Evolutionary conservation across 2,329 filamentous ascomycete genomes (phyloP).

Genomic region (Chaetomium globosum): DNA sequence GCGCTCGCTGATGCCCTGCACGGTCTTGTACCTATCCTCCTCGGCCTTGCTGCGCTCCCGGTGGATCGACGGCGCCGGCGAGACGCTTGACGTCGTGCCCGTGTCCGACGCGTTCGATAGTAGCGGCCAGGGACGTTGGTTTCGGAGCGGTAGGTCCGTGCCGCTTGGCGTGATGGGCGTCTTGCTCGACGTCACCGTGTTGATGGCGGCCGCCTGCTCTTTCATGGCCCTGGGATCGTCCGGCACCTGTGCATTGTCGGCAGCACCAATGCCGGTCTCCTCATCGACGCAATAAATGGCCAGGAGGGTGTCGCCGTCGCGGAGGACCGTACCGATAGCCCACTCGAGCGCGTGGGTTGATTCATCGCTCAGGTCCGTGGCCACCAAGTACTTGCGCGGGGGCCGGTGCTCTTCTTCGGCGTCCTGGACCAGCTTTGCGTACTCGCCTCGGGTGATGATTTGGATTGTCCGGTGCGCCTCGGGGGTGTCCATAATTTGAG

Average conservation of each 20-base stretch:
- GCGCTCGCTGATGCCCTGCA: constrained; percentile 80
- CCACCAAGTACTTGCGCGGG: constrained; percentile 89
- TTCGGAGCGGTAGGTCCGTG: constrained; percentile 40
- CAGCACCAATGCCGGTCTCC: constrained; percentile 64
- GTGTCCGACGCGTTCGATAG: constrained; percentile 38
- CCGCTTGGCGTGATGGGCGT: constrained; percentile 38
- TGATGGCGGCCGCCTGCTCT: constrained; percentile 73
- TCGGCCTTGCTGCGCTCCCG: constrained; percentile 64
- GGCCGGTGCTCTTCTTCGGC: constrained; percentile 77
- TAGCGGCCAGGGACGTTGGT: constrained; percentile 41
- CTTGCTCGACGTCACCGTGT: constrained; percentile 58
- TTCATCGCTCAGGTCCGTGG: constrained; percentile 91
- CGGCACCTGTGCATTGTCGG: constrained; percentile 59
- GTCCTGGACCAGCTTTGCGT: constrained; percentile 71
- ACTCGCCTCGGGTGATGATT: constrained; percentile 89
- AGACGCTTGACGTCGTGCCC: constrained; percentile 42
- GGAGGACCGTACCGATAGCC: constrained; percentile 92
- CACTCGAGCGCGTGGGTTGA: constrained; percentile 94
- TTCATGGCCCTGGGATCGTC: constrained; percentile 75
- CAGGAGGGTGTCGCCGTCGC: constrained; percentile 91
- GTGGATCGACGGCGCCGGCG: constrained; percentile 51
- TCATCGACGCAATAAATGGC: constrained; percentile 94
- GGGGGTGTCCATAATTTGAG: constrained; percentile 73
- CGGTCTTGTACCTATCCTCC: constrained; percentile 76
- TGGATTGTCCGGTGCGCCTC: constrained; percentile 80